Base-by-base conservation (phyloP, 176 grass and related monocot genomes). In the Oryza rufipogon region DNA sequence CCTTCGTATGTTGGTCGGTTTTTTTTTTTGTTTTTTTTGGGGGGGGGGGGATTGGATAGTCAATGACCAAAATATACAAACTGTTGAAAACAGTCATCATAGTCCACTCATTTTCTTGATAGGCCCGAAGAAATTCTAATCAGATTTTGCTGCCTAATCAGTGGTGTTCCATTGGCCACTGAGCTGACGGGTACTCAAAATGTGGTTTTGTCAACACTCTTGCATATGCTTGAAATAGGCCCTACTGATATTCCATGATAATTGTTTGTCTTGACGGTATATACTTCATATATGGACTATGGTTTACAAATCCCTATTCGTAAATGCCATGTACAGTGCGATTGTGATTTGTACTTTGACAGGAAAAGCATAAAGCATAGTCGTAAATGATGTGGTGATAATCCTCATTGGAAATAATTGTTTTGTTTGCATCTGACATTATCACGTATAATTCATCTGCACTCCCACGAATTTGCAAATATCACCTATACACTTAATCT, bases 391-490 rank as follows among this genome's bases (percentile, higher is more conserved):
- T 64, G 10, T 49, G 44, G 20, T 41, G 49, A 20, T 47, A 26
- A 33, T 66, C 38, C 9, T 3, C 30, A 49, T 15, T 2, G 16
- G 54, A 66, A 65, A 11, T 80, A 67, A 54, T 15, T 66, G 41
- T 30, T 73, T 20, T 66, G 22, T 58, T 66, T 75, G 46, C 82
- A 76, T 81, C 7, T 13, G 34, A 56, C 33, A 80, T 45, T 68
- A 60, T n/a, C 44, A 58, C 39, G 7, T 26, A 58, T 68, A 68
- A n/a, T 42, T 60, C n/a, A 36, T 32, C 68, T 64, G 47, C 23
- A 48, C 45, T 63, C 48, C 63, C 46, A 76, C n/a, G 12, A 60
- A 32, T 56, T 75, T 54, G 85, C 34, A 68, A 86, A 32, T 73
- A 74, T 67, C 25, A 56, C 70, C 45, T 54, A 32, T 85, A 85